These are phyloP conservation scores for Epichloe gansuensis DNA, from an alignment of 2,329 filamentous ascomycete genomes.

Conservation along the genomic window DNA sequence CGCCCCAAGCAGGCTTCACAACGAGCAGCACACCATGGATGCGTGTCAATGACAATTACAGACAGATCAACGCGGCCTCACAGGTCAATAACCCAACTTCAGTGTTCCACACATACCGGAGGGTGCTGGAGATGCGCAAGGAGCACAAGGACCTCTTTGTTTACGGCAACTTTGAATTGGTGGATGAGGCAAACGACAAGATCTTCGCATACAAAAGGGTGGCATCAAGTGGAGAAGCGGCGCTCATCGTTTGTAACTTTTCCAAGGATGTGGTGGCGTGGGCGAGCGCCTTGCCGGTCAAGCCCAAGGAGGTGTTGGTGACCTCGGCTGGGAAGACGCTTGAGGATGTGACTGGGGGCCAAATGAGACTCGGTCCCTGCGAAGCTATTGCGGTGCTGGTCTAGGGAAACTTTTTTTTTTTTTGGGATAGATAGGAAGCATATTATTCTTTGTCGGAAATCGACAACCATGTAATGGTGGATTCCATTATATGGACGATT, in stretches of 20 bases:
- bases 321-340: slow-evolving; percentile 19
- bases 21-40: slow-evolving; percentile 51
- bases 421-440: neutral
- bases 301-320: slow-evolving; percentile 21
- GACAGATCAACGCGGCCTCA: slow-evolving; percentile 45
- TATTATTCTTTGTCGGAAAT: neutral
- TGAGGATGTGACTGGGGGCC: slow-evolving; percentile 14
- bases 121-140: slow-evolving; percentile 47
- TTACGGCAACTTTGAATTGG: slow-evolving; percentile 42
- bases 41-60: slow-evolving; percentile 50
- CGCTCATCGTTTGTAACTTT: slow-evolving; percentile 28
- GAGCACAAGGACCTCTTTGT: slow-evolving; percentile 49
- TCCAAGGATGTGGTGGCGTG: slow-evolving; percentile 19
- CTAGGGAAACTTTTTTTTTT: slow-evolving; percentile 5
- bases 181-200: slow-evolving; percentile 23
- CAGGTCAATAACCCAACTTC: slow-evolving; percentile 36
- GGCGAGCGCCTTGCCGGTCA: slow-evolving; percentile 11
- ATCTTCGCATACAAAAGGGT: slow-evolving; percentile 26
- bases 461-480: neutral
- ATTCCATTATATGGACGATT: neutral
- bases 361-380: slow-evolving; percentile 22
- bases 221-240: slow-evolving; percentile 18
- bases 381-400: slow-evolving; percentile 23
- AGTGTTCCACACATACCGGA: slow-evolving; percentile 49
- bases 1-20: slow-evolving; percentile 52